phyloP scores from a whole-genome alignment of 2,329 filamentous ascomycete species.

The Diaporthe vexans region DNA sequence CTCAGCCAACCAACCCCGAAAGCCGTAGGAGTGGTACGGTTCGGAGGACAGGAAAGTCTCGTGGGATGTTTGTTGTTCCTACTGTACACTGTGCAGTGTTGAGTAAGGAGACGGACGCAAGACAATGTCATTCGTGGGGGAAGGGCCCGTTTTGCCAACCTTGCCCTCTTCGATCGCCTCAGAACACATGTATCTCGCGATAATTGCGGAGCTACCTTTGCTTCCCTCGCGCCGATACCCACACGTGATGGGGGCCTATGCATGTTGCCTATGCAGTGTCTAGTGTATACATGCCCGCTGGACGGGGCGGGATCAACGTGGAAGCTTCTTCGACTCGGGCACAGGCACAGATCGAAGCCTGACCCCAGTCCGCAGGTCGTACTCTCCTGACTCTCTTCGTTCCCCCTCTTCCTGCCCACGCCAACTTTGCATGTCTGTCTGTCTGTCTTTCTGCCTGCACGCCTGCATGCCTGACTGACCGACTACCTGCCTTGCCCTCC shows the following conservation, averaged over 20 bases:
- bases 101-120: background rate
- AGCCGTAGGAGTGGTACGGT: constrained; percentile 11
- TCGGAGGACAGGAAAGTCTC: background rate
- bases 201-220: constrained; percentile 11
- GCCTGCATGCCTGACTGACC: background rate
- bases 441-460: background rate
- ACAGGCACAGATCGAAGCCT: constrained; percentile 29
- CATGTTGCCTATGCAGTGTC: constrained; percentile 24
- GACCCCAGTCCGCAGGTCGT: constrained; percentile 5
- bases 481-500: background rate
- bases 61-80: background rate
- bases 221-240: constrained; percentile 21
- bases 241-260: constrained; percentile 27
- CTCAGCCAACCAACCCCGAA: background rate
- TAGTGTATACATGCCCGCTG: constrained; percentile 17
- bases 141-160: background rate
- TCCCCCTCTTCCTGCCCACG: background rate
- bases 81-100: background rate
- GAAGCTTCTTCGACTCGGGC: constrained; percentile 34
- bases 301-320: constrained; percentile 21
- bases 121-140: constrained; percentile 2
- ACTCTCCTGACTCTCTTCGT: constrained; percentile 20
- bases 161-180: constrained; percentile 20
- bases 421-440: background rate
- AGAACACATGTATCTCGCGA: constrained; percentile 14